A percentile compares a stretch with the other conserved stretches of the same genome.
phyloP scores from a whole-genome alignment of 1,139 yeast genomes.

The Groenewaldozyma sp. region DNA sequence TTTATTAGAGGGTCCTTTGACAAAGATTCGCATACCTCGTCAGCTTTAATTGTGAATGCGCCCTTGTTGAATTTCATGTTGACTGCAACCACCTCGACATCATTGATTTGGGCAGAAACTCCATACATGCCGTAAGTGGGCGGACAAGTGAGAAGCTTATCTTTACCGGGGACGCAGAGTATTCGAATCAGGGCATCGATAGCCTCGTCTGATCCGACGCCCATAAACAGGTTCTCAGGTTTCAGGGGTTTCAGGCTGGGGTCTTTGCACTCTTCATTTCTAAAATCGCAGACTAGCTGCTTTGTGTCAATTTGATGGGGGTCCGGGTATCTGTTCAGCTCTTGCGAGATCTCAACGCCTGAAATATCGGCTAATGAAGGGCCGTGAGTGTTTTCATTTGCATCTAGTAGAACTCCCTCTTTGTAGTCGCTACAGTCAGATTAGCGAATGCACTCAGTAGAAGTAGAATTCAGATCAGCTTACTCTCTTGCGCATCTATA shows the following conservation, averaged over 20 bases:
- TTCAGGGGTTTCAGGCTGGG: constrained; percentile 30
- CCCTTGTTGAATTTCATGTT: constrained; percentile 43
- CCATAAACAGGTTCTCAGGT: constrained; percentile 72
- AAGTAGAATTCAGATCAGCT: constrained; percentile 15
- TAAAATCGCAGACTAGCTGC: constrained; percentile 55
- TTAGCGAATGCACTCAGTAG: constrained; percentile 6
- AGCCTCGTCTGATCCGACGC: constrained; percentile 96
- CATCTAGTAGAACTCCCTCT: constrained; percentile 81
- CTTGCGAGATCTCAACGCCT: constrained; percentile 33
- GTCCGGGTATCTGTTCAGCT: constrained; percentile 87
- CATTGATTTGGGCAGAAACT: constrained; percentile 84
- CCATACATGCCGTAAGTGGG: constrained; percentile 98
- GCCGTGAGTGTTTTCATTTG: constrained; percentile 93
- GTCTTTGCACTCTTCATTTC: constrained; percentile 41
- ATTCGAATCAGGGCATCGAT: constrained; percentile 85
- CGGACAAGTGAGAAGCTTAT: constrained; percentile 77
- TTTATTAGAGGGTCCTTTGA: constrained; percentile 53
- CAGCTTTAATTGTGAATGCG: constrained; percentile 58
- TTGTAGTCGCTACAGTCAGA: constrained; percentile 47
- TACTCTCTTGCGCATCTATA: constrained; percentile 90
- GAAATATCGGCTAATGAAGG: constrained; percentile 48
- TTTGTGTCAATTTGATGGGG: constrained; percentile 88
- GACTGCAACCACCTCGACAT: constrained; percentile 64
- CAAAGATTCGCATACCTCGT: constrained; percentile 46
- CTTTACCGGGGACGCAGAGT: constrained; percentile 71